Evolutionary conservation across 2,329 filamentous ascomycete genomes (phyloP).

Genomic region (Zelopaecilomyces penicillatus): DNA sequence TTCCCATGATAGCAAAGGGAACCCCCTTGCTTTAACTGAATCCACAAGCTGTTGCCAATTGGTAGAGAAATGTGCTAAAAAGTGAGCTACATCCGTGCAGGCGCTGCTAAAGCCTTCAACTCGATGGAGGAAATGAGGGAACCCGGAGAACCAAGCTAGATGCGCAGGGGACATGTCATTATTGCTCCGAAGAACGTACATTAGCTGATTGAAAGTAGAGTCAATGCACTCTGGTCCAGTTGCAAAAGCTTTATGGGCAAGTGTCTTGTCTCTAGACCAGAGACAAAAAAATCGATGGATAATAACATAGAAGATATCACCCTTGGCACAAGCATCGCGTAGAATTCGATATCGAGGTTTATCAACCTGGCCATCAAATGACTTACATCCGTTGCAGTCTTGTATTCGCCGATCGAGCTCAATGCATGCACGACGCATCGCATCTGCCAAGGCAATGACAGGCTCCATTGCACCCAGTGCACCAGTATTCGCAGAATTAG

Average conservation of each 20-base stretch:
- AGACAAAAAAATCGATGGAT: slow-evolving; percentile 59
- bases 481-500: too few relatives aligned
- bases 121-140: slow-evolving; percentile 11
- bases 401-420: not conserved
- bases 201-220: slow-evolving; percentile 14
- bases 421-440: not conserved
- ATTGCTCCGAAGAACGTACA: slow-evolving; percentile 15
- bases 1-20: slow-evolving; percentile 22
- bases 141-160: slow-evolving; percentile 21
- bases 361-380: slow-evolving; percentile 27
- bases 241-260: slow-evolving; percentile 22
- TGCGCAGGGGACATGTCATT: slow-evolving; percentile 14
- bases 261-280: slow-evolving; percentile 34
- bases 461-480: too few relatives aligned
- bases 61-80: slow-evolving; percentile 15
- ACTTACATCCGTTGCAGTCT: slow-evolving; percentile 3
- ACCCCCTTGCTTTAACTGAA: slow-evolving; percentile 12
- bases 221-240: slow-evolving; percentile 11
- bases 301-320: slow-evolving; percentile 56
- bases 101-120: not conserved
- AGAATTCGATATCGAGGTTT: slow-evolving; percentile 46
- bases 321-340: slow-evolving; percentile 41
- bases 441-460: not conserved
- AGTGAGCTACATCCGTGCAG: slow-evolving; percentile 11
- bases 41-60: slow-evolving; percentile 14